Evolutionary conservation across 2,329 filamentous ascomycete genomes (phyloP).

Genomic region (Pezicula radicicola): DNA sequence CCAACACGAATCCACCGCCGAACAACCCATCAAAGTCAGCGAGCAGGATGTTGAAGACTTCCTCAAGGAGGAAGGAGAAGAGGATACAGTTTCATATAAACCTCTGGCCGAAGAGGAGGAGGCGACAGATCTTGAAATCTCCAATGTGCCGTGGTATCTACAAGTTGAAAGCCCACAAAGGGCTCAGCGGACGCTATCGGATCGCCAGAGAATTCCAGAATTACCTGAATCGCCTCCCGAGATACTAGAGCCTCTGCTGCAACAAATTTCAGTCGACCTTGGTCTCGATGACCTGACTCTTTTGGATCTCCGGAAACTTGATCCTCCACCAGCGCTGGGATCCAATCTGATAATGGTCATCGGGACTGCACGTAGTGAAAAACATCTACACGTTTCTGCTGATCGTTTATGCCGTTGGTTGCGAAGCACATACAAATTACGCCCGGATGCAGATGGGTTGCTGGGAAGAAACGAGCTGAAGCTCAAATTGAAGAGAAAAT

Average conservation of each 20-base stretch:
- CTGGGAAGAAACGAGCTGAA: constrained; percentile 90
- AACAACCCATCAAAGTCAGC: constrained; percentile 1
- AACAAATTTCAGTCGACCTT: constrained; percentile 78
- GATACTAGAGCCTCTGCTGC: constrained; percentile 68
- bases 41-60: constrained; percentile 1
- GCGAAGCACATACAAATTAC: constrained; percentile 66
- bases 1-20: not conserved
- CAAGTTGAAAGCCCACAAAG: constrained; percentile 56
- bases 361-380: constrained; percentile 85
- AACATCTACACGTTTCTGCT: constrained; percentile 87
- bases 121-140: constrained; percentile 11
- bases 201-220: constrained; percentile 56
- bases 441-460: constrained; percentile 80
- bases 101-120: constrained; percentile 6
- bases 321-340: constrained; percentile 84
- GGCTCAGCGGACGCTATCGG: constrained; percentile 37
- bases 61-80: constrained; percentile 3
- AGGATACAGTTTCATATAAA: not conserved
- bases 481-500: constrained; percentile 76
- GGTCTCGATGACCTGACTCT: constrained; percentile 80
- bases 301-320: constrained; percentile 78
- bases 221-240: constrained; percentile 60
- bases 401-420: constrained; percentile 89
- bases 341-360: constrained; percentile 90
- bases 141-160: constrained; percentile 77